Evolutionary conservation across 495 filamentous ascomycete genomes (phyloP), one percentile per base, ranked within the genome.

Genomic region (Annulohypoxylon maeteangense): DNA sequence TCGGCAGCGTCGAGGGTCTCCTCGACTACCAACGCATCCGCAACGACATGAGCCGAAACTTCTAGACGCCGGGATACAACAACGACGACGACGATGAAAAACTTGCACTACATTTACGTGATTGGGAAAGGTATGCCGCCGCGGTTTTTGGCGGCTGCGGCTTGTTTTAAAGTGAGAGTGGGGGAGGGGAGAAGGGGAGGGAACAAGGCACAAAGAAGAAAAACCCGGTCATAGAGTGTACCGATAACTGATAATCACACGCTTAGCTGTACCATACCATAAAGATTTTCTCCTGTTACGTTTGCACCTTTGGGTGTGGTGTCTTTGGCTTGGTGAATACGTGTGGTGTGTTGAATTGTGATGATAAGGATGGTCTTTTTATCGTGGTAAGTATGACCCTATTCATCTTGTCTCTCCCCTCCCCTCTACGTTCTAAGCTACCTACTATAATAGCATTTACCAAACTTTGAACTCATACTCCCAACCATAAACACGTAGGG

Each of bases 21-120:
- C 83, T 97, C 66, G 94, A 98, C 82, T 99, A 98, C 85, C 84
- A 93, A 76, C 85, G 95, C 69, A 89, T 98, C 74, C 85, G 96
- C 68, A 87, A 87, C 74, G 94, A 97, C 80, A 98, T 97, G 90
- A 92, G 86, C 82, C 90, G 95, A 79, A 97, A 94, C 83, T 80
- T 83, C 62, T 83, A 82, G 65, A 16, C 34, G 50, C 20, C 40
- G 40, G 10, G 18, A 50, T 50, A 27, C 18, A 40, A 38, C 44
- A 3, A 51, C 12, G 36, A 40, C 36, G 11, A 40, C 34, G 3
- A n/a, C 3, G 14, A 40, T 14, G n/a, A 40, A 27, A 51, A n/a
- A 47, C n/a, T 44, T 44, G 12, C 40, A 44, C 40, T 18, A 44
- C 40, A 44, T 44, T 20, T 8, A 44, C n/a, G 59, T 59, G 67